phyloP scores from a whole-genome alignment of 148 eudicot species.

The Amaranthus palmeri region DNA sequence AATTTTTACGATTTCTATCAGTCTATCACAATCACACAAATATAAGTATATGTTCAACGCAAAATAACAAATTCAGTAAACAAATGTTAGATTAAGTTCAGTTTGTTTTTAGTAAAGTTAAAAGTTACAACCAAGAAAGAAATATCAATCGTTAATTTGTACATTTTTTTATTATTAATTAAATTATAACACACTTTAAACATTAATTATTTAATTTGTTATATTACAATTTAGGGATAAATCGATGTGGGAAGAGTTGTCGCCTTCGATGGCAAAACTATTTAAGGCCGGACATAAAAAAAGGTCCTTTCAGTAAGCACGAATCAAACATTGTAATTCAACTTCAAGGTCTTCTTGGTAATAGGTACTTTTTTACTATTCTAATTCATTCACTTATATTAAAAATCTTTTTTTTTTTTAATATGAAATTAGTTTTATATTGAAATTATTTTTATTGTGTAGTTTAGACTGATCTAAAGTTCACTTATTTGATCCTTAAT shows the following conservation, averaged over 20 bases:
- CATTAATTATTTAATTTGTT: background rate
- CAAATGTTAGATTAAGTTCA: too few species aligned
- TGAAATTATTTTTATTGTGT: too few species aligned
- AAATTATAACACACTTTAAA: background rate
- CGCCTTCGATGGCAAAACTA: slow-evolving; percentile 35
- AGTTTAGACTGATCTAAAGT: too few species aligned
- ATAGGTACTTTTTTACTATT: slow-evolving; percentile 14
- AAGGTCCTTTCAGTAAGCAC: slow-evolving; percentile 26
- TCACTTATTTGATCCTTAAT: too few species aligned
- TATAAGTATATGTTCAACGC: too few species aligned
- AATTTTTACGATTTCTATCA: too few species aligned
- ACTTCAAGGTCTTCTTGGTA: slow-evolving; percentile 33
- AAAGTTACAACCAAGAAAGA: too few species aligned
- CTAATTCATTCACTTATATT: background rate
- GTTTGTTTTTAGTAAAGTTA: too few species aligned
- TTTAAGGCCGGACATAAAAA: slow-evolving; percentile 21
- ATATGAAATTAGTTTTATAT: too few species aligned
- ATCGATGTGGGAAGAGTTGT: slow-evolving; percentile 32
- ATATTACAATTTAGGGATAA: slow-evolving; percentile 12
- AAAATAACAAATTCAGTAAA: too few species aligned
- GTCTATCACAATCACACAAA: too few species aligned
- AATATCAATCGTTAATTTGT: too few species aligned
- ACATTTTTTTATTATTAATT: background rate
- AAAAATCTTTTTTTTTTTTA: background rate
- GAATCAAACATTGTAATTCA: slow-evolving; percentile 22